Evolutionary conservation across 2,329 filamentous ascomycete species (phyloP).

Genomic region (Fusarium drepaniforme): DNA sequence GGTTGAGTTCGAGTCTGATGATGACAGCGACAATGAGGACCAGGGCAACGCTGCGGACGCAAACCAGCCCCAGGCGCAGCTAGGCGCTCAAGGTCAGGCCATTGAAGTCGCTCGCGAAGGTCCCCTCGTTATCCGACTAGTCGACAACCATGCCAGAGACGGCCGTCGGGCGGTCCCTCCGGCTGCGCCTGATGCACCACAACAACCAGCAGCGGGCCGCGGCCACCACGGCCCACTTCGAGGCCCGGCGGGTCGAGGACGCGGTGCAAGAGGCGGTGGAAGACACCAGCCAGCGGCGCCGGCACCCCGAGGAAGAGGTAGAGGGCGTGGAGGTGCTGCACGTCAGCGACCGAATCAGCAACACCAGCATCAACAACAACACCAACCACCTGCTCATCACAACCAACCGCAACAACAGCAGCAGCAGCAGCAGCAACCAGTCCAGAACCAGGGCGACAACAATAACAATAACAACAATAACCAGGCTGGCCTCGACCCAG

Average conservation of each 20-base stretch:
- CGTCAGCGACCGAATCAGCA: conserved; percentile 40
- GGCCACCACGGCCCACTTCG: conserved; percentile 40
- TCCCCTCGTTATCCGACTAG: conserved; percentile 67
- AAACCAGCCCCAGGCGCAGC: conserved; percentile 39
- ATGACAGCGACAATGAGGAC: conserved; percentile 48
- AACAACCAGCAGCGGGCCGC: conserved; percentile 43
- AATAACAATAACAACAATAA: conserved; percentile 17
- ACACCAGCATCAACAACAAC: conserved; percentile 25
- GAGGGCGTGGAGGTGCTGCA: conserved; percentile 43
- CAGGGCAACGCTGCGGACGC: conserved; percentile 38
- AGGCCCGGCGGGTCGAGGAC: conserved; percentile 38
- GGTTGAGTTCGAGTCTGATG: conserved; percentile 49
- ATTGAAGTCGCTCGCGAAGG: conserved; percentile 67
- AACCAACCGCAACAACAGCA: conserved; percentile 14
- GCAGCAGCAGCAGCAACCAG: conserved; percentile 32
- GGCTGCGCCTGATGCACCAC: conserved; percentile 47
- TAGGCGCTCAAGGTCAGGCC: conserved; percentile 46
- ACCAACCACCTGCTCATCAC: conserved; percentile 1
- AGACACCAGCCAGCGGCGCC: conserved; percentile 21
- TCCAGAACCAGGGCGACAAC: conserved; percentile 37
- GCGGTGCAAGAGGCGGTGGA: conserved; percentile 36
- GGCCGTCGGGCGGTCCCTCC: conserved; percentile 45
- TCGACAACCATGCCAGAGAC: conserved; percentile 52
- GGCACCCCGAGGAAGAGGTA: conserved; percentile 42
- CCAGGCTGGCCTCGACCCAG: conserved; percentile 56